Percentiles rank a stretch among this genome's conserved stretches.
Evolutionary conservation across 495 filamentous ascomycete species (phyloP).

Genomic region (Podospora australis): DNA sequence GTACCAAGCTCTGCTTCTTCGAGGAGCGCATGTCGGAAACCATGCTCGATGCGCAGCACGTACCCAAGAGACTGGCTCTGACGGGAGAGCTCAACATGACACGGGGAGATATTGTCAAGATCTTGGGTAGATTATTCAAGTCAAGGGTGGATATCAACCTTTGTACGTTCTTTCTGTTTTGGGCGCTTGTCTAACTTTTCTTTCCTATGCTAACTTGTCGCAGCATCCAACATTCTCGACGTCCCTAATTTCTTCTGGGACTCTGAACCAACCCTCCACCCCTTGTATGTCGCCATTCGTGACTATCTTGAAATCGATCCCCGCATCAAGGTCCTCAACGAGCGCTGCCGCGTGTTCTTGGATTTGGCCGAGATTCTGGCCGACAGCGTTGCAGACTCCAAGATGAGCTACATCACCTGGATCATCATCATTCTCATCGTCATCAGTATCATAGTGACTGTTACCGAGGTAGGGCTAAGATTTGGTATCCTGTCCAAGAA

Average conservation of each 20-base stretch:
- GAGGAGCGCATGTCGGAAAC: slow-evolving; percentile 94
- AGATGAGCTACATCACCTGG: slow-evolving; percentile 92
- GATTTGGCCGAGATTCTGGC: slow-evolving; percentile 93
- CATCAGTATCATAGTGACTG: slow-evolving; percentile 84
- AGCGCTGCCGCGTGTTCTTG: slow-evolving; percentile 92
- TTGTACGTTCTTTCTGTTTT: slow-evolving; percentile 51
- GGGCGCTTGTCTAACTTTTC: slow-evolving; percentile 1
- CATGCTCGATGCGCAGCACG: slow-evolving; percentile 86
- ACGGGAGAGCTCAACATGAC: slow-evolving; percentile 90
- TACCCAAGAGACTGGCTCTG: slow-evolving; percentile 80
- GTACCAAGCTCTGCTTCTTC: slow-evolving; percentile 94
- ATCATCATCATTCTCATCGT: slow-evolving; percentile 95
- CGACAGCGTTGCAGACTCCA: slow-evolving; percentile 86
- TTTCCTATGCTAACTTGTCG: too few relatives aligned
- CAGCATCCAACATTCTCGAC: slow-evolving; percentile 96
- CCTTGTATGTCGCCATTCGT: slow-evolving; percentile 87
- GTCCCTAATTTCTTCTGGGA: slow-evolving; percentile 99
- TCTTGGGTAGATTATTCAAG: slow-evolving; percentile 85
- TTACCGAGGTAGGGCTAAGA: slow-evolving; percentile 77
- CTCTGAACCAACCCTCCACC: slow-evolving; percentile 87
- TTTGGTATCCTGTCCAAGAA: slow-evolving; percentile 66
- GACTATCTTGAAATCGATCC: slow-evolving; percentile 97
- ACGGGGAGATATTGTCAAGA: slow-evolving; percentile 83
- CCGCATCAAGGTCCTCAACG: slow-evolving; percentile 90
- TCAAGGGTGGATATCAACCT: slow-evolving; percentile 96